phyloP scores from a whole-genome alignment of 768 basidiomycete genomes.

The Pisolithus sp. region DNA sequence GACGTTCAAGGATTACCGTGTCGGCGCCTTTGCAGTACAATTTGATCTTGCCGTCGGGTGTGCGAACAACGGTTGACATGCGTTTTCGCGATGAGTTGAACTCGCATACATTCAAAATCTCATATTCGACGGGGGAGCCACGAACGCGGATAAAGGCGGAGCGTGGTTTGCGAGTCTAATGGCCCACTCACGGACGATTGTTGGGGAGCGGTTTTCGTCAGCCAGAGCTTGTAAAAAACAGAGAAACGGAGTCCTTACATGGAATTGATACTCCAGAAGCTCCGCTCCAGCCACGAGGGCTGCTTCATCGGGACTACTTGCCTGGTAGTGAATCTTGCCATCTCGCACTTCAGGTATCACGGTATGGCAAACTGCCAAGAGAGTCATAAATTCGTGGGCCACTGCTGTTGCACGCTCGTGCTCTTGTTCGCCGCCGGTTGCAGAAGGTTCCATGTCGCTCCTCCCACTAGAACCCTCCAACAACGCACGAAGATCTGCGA shows the following conservation, averaged over 20 bases:
- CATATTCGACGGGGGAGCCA: slow-evolving; percentile 70
- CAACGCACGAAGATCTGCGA: slow-evolving; percentile 59
- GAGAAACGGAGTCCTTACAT: slow-evolving; percentile 47
- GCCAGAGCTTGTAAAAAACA: not conserved
- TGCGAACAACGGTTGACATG: slow-evolving; percentile 92
- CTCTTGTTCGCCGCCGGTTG: slow-evolving; percentile 22
- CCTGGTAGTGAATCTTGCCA: slow-evolving; percentile 91
- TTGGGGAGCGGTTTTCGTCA: not conserved
- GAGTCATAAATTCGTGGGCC: slow-evolving; percentile 65
- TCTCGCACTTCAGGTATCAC: slow-evolving; percentile 91
- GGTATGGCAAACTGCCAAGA: slow-evolving; percentile 94
- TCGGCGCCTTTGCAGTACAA: slow-evolving; percentile 97
- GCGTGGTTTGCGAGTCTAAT: slow-evolving; percentile 88
- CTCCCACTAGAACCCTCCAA: slow-evolving; percentile 35
- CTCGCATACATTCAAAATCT: slow-evolving; percentile 95
- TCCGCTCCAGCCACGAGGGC: slow-evolving; percentile 94
- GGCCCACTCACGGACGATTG: not conserved
- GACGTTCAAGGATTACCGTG: slow-evolving; percentile 90
- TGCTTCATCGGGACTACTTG: slow-evolving; percentile 96
- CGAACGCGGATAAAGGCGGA: slow-evolving; percentile 85
- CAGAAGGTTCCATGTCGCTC: slow-evolving; percentile 49
- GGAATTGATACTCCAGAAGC: slow-evolving; percentile 85
- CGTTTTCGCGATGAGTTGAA: slow-evolving; percentile 97
- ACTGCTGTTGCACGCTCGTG: slow-evolving; percentile 40
- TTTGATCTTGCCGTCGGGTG: slow-evolving; percentile 87